A percentile compares a stretch with the other conserved stretches of the same genome.
Evolutionary conservation across 2,329 filamentous ascomycete species (phyloP).

Genomic region (Cladosporium sp.): DNA sequence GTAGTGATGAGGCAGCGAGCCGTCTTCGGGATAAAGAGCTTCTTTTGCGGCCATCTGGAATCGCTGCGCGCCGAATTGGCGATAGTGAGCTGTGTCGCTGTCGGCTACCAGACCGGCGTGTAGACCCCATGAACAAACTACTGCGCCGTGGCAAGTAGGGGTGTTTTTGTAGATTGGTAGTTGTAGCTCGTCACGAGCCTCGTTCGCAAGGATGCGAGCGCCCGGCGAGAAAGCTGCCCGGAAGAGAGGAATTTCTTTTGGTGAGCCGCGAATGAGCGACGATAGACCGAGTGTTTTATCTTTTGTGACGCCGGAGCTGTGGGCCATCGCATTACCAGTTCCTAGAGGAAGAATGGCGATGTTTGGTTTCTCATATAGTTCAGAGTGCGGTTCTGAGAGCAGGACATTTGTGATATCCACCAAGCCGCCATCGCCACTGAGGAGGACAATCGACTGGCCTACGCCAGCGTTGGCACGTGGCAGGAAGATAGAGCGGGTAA

Average conservation of each 20-base stretch:
- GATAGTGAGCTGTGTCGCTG: constrained; percentile 80
- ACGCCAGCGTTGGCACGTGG: constrained; percentile 49
- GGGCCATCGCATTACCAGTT: constrained; percentile 51
- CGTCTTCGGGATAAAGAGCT: constrained; percentile 62
- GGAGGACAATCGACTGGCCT: constrained; percentile 66
- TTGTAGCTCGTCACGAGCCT: constrained; percentile 45
- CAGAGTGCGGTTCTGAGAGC: constrained; percentile 30
- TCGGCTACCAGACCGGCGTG: constrained; percentile 88
- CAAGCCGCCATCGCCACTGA: constrained; percentile 86
- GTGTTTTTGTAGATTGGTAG: constrained; percentile 35
- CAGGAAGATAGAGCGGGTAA: constrained; percentile 56
- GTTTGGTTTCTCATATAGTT: constrained; percentile 51
- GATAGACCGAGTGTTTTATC: constrained; percentile 45
- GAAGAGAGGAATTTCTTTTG: constrained; percentile 45
- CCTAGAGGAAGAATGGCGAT: constrained; percentile 57
- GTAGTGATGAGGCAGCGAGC: constrained; percentile 57
- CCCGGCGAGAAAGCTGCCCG: constrained; percentile 47
- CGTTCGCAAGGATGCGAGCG: constrained; percentile 44
- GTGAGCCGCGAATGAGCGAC: constrained; percentile 38
- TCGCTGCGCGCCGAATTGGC: constrained; percentile 71
- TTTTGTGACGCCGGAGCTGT: constrained; percentile 42
- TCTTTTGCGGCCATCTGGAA: constrained; percentile 84
- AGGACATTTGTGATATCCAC: constrained; percentile 78
- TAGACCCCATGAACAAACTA: constrained; percentile 87
- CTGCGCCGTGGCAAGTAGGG: constrained; percentile 63